A percentile compares a stretch with the other conserved stretches of the same genome.
phyloP scores from a whole-genome alignment of 202 grass and related monocot genomes.

The Schoenoplectus tabernaemontani region DNA sequence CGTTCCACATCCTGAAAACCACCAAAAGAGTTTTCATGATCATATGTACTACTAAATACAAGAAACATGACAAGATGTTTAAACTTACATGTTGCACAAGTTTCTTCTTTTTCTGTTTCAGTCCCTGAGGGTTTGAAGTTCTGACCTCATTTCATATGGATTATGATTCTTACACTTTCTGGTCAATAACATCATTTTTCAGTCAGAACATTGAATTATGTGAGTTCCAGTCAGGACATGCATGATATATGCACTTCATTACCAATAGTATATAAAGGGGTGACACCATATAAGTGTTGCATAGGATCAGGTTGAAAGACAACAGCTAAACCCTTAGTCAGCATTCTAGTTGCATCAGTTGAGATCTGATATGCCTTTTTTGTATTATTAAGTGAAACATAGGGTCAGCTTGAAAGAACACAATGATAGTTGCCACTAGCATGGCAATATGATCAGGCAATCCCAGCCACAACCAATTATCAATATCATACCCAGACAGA shows the following conservation, averaged over 20 bases:
- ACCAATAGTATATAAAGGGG: background rate
- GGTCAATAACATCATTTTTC: background rate
- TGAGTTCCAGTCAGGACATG: background rate
- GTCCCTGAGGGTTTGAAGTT: background rate
- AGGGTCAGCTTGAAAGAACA: background rate
- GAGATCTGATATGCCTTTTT: background rate
- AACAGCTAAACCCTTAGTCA: background rate
- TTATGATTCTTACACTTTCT: background rate
- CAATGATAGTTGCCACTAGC: too few species aligned
- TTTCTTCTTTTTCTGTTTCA: background rate
- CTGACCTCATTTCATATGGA: background rate
- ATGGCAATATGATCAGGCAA: background rate
- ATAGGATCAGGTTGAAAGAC: background rate
- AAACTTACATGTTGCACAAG: background rate
- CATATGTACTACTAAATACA: background rate
- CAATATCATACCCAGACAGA: background rate
- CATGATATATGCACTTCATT: background rate
- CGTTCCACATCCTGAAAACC: conserved; percentile 55
- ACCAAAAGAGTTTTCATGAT: background rate
- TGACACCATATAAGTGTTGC: background rate
- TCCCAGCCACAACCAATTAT: background rate
- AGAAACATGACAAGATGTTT: background rate
- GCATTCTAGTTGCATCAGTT: background rate
- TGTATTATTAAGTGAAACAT: background rate
- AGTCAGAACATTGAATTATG: background rate